These are phyloP conservation scores for Albophoma yamanashiensis DNA, from an alignment of 2,329 filamentous ascomycete genomes.

Conservation along the genomic window DNA sequence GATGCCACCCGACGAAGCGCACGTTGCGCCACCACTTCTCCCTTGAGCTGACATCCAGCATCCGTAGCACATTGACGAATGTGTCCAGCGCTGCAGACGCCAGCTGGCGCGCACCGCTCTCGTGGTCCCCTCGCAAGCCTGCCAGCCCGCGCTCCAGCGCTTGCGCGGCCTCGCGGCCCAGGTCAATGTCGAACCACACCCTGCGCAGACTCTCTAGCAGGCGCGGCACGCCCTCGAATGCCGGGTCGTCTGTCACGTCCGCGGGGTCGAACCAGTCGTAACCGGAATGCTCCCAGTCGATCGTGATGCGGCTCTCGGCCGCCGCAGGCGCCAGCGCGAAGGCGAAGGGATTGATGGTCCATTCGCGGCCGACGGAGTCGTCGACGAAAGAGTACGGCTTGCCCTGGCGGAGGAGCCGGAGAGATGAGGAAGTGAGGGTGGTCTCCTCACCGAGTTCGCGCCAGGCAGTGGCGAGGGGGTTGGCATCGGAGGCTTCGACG, in stretches of 20 bases:
- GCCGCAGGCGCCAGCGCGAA: slow-evolving; percentile 37
- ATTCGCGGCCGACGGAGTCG: slow-evolving; percentile 39
- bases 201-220: slow-evolving; percentile 46
- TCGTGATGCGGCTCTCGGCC: slow-evolving; percentile 27
- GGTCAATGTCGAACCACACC: slow-evolving; percentile 46
- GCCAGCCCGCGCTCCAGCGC: slow-evolving; percentile 35
- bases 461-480: slow-evolving; percentile 45
- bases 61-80: slow-evolving; percentile 33
- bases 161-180: slow-evolving; percentile 32
- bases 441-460: slow-evolving; percentile 56
- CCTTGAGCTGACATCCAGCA: slow-evolving; percentile 12
- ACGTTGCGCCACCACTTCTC: slow-evolving; percentile 41
- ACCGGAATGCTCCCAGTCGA: slow-evolving; percentile 52
- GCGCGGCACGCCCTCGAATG: slow-evolving; percentile 43
- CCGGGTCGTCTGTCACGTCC: slow-evolving; percentile 31
- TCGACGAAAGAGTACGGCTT: slow-evolving; percentile 49
- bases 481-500: slow-evolving; percentile 41
- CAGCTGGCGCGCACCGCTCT: slow-evolving; percentile 48
- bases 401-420: slow-evolving; percentile 43
- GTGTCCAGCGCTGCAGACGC: slow-evolving; percentile 40
- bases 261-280: slow-evolving; percentile 48
- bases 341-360: slow-evolving; percentile 53
- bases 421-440: slow-evolving; percentile 31
- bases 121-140: slow-evolving; percentile 41
- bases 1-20: slow-evolving; percentile 49